Base-by-base conservation (phyloP, 2,329 filamentous ascomycete species). In the Diplocarpon mali region DNA sequence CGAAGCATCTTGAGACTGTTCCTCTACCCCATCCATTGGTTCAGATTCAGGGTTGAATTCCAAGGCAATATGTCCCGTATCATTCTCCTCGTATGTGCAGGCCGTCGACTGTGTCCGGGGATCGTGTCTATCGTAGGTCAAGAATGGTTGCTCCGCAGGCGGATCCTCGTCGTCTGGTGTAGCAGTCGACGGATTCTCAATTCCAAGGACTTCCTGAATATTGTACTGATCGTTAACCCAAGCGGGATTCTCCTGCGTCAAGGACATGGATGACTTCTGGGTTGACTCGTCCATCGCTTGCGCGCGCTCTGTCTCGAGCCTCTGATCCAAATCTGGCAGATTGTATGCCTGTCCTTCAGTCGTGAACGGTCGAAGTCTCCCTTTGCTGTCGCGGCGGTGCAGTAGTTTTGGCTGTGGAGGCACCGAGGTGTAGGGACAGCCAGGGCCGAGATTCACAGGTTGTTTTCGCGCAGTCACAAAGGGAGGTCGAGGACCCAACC, bases 181-280 rank as follows among this genome's bases (percentile, higher is more conserved):
- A 6, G 38, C 36, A 28, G 38, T 44, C 3, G 39, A 47, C 14
- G 42, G 47, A 28, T 24, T 24, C 7, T 24, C 20, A 24, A 24
- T 24, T 7, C 7, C 20, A 7, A 24, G 44, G 8, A 46, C 45
- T 8, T 50, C 36, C 4, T 47, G 42, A 9, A 49, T 28, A 14
- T 51, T 32, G 27, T 50, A 55, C n/a, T 51, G 50, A 40, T 53
- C 52, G 29, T 60, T 60, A 11, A 51, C 52, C 2, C 53, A 59
- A 31, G 38, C 45, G 8, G 57, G 42, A 41, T 59, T 60, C 41
- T 56, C 53, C 38, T 61, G 59, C 2, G 59, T 61, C 3, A 49
- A 32, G 30, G 57, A 60, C 51, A 59, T 46, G 2, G 51, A 51
- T 27, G 52, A 57, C 29, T 48, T 53, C 39, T 60, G 59, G 1